Evolutionary conservation across 768 basidiomycete species (phyloP).

Genomic region (Auricularia cornea): DNA sequence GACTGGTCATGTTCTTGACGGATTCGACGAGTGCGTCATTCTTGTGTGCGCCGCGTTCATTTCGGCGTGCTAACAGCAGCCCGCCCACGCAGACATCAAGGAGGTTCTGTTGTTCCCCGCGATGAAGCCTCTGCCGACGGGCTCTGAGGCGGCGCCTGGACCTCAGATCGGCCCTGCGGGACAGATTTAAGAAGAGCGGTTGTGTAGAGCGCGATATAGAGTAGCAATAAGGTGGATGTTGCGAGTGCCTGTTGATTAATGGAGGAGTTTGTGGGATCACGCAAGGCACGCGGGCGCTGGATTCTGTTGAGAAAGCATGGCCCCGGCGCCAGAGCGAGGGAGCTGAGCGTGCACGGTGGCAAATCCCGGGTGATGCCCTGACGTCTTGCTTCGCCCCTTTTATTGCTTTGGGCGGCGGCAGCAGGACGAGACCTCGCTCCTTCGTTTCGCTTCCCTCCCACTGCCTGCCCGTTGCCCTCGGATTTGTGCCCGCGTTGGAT

Average conservation of each 20-base stretch:
- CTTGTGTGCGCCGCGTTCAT: background rate
- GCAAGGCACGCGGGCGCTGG: background rate
- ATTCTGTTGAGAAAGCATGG: background rate
- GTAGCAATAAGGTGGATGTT: background rate
- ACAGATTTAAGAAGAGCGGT: slow-evolving; percentile 7
- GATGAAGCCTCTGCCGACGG: slow-evolving; percentile 66
- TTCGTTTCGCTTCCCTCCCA: too few relatives aligned
- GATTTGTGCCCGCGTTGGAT: background rate
- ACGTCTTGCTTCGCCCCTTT: background rate
- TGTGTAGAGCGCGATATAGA: background rate
- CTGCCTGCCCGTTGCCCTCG: background rate
- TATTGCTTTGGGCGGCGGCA: background rate
- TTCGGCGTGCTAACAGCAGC: slow-evolving; percentile 6
- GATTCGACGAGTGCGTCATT: slow-evolving; percentile 74
- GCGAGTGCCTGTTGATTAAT: background rate
- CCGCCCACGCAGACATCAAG: slow-evolving; percentile 78
- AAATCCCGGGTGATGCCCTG: background rate
- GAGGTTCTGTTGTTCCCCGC: slow-evolving; percentile 95
- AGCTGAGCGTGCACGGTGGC: background rate
- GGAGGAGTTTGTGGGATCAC: background rate
- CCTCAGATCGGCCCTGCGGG: slow-evolving; percentile 19
- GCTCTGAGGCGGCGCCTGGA: slow-evolving; percentile 32
- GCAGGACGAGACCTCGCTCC: too few relatives aligned
- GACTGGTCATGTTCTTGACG: slow-evolving; percentile 97
- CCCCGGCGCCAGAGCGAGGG: background rate